Conservation (phyloP, 2,329 filamentous ascomycete species). For the Tolypocladium ovalisporum region DNA sequence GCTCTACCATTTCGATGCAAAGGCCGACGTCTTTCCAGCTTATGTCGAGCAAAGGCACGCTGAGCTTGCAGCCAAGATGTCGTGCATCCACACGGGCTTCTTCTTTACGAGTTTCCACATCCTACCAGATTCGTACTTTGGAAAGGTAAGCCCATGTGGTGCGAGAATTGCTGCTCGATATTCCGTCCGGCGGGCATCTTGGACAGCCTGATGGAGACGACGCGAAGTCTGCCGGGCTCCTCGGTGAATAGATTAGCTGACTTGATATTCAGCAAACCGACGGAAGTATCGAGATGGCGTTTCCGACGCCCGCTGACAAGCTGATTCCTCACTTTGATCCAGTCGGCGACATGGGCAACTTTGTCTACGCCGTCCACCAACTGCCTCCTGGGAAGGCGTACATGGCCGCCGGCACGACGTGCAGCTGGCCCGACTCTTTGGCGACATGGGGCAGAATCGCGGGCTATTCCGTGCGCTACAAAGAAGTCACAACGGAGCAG, state of each 20-base stretch:
- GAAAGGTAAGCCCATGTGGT: slow-evolving; percentile 24
- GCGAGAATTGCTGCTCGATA: not conserved
- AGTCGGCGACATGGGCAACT: slow-evolving; percentile 33
- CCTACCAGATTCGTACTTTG: slow-evolving; percentile 32
- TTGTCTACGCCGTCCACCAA: slow-evolving; percentile 36
- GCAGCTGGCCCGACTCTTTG: slow-evolving; percentile 35
- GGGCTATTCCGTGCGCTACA: slow-evolving; percentile 23
- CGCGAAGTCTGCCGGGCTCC: not conserved
- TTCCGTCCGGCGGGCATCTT: not conserved
- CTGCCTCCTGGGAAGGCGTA: slow-evolving; percentile 37
- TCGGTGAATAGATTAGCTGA: not conserved
- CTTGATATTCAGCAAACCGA: slow-evolving; percentile 19
- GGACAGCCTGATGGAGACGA: not conserved
- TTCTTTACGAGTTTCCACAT: slow-evolving; percentile 37
- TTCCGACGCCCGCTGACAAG: slow-evolving; percentile 28
- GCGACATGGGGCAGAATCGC: slow-evolving; percentile 27
- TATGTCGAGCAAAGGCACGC: slow-evolving; percentile 33
- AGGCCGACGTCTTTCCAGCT: slow-evolving; percentile 37
- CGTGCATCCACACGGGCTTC: slow-evolving; percentile 37
- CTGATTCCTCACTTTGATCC: slow-evolving; percentile 33
- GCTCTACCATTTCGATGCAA: slow-evolving; percentile 41
- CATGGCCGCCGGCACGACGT: slow-evolving; percentile 34
- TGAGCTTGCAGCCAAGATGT: slow-evolving; percentile 35
- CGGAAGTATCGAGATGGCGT: slow-evolving; percentile 34
- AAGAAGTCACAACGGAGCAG: slow-evolving; percentile 26